Base-by-base conservation (phyloP, 2,329 filamentous ascomycete genomes). In the Ophiostoma fasciatum region DNA sequence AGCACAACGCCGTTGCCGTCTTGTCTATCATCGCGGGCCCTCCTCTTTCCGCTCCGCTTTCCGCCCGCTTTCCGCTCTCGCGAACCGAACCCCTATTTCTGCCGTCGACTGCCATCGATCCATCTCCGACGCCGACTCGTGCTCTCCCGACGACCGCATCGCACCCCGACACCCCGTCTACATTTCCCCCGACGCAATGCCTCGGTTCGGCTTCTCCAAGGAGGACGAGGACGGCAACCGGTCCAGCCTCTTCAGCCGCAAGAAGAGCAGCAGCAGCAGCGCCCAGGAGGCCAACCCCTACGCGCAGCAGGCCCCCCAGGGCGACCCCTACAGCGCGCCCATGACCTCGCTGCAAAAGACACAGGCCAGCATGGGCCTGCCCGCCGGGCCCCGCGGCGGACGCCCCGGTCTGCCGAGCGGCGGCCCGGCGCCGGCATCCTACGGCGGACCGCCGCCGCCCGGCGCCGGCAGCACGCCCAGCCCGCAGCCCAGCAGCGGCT, bases 131-230 rank as follows among this genome's bases (percentile, higher is more conserved):
- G n/a, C n/a, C n/a, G n/a, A n/a, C n/a, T n/a, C n/a, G n/a, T n/a
- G n/a, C n/a, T n/a, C n/a, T n/a, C n/a, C n/a, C n/a, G n/a, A n/a
- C n/a, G n/a, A n/a, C n/a, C n/a, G n/a, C n/a, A n/a, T n/a, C n/a
- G n/a, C n/a, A n/a, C n/a, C n/a, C n/a, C n/a, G n/a, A n/a, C n/a
- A n/a, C n/a, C n/a, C n/a, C n/a, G n/a, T n/a, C n/a, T n/a, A 10
- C 9, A 6, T 29, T 27, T 26, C 32, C 49, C 55, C 42, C 42
- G 15, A 7, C n/a, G 29, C 28, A 18, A 77, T 77, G 72, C 70
- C 66, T 59, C 73, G 69, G 47, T 73, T 76, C 46, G 66, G 67
- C 33, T 66, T 74, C 44, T 54, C 52, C 33, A 60, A 64, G 36
- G 66, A 67, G 35, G 54, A 51, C 21, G 66, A 68, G 30, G 57